Evolutionary conservation across 345 rosid species (phyloP).

Genomic region (Gossypium arboreum): DNA sequence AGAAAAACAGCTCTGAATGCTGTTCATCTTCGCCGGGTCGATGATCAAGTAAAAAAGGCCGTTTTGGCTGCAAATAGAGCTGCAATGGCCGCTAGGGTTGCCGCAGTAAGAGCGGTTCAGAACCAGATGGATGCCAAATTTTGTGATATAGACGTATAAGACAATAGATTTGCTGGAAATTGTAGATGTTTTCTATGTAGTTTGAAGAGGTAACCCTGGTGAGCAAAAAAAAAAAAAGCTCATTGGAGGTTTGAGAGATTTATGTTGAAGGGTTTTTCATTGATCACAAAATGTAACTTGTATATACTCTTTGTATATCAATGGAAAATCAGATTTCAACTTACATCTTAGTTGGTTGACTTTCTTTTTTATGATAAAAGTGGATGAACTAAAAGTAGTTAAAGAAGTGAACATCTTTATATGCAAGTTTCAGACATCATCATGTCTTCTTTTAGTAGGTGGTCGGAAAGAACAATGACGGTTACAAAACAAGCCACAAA

Average conservation of each 20-base stretch:
- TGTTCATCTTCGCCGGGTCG: slow-evolving; percentile 48
- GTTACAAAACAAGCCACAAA: not conserved
- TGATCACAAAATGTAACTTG: slow-evolving; percentile 38
- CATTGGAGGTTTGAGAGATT: slow-evolving; percentile 43
- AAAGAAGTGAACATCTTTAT: not conserved
- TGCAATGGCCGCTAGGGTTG: slow-evolving; percentile 93
- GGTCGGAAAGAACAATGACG: not conserved
- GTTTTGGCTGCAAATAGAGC: slow-evolving; percentile 74
- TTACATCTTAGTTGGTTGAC: not conserved
- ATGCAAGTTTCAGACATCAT: not conserved
- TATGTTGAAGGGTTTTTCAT: slow-evolving; percentile 14
- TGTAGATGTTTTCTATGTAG: slow-evolving; percentile 28
- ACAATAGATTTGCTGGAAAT: slow-evolving; percentile 14
- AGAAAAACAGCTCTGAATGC: slow-evolving; percentile 68
- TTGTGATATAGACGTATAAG: slow-evolving; percentile 53
- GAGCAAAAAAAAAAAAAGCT: slow-evolving; percentile 30
- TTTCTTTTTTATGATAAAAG: too few species aligned
- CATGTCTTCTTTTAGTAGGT: not conserved
- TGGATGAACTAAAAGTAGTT: too few species aligned
- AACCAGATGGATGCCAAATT: slow-evolving; percentile 84
- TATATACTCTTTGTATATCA: slow-evolving; percentile 41
- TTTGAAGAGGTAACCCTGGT: slow-evolving; percentile 32
- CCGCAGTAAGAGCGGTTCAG: slow-evolving; percentile 91
- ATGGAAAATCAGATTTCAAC: slow-evolving; percentile 29
- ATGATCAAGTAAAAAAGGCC: slow-evolving; percentile 70